Conservation (phyloP, 78 protist species). For the Paratrimastix pyriformis region DNA sequence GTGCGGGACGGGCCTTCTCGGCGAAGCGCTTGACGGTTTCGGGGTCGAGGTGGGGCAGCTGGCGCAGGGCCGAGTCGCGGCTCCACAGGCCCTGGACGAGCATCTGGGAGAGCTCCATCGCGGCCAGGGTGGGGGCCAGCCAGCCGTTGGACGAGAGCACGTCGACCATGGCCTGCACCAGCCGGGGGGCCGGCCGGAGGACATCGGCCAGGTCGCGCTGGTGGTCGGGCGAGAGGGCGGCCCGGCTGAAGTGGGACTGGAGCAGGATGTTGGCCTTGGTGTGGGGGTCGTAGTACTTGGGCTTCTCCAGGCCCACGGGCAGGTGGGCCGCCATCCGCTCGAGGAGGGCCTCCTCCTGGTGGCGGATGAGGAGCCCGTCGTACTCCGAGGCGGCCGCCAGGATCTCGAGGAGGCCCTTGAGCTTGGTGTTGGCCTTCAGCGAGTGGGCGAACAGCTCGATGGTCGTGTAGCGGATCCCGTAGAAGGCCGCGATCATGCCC, state of each 20-base stretch:
- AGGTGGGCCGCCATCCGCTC: conserved; percentile 51
- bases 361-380: conserved; percentile 71
- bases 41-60: conserved; percentile 69
- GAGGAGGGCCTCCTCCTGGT: conserved; percentile 66
- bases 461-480: conserved; percentile 80
- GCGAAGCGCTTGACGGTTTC: conserved; percentile 28
- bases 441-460: conserved; percentile 60
- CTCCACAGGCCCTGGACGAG: conserved; percentile 64
- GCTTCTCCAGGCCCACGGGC: conserved; percentile 39
- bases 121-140: conserved; percentile 80
- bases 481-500: conserved; percentile 90
- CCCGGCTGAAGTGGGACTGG: conserved; percentile 63
- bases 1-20: background rate
- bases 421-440: conserved; percentile 51
- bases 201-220: conserved; percentile 22
- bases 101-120: conserved; percentile 91
- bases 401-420: conserved; percentile 66
- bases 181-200: conserved; percentile 9
- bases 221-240: conserved; percentile 39
- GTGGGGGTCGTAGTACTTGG: conserved; percentile 50
- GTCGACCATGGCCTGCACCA: conserved; percentile 80
- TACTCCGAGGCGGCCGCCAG: conserved; percentile 73
- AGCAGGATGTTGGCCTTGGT: conserved; percentile 72
- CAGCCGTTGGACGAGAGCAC: conserved; percentile 62
- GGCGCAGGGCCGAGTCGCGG: conserved; percentile 42